phyloP scores from a whole-genome alignment of 768 basidiomycete species.

The Paxillus rubicundulus region DNA sequence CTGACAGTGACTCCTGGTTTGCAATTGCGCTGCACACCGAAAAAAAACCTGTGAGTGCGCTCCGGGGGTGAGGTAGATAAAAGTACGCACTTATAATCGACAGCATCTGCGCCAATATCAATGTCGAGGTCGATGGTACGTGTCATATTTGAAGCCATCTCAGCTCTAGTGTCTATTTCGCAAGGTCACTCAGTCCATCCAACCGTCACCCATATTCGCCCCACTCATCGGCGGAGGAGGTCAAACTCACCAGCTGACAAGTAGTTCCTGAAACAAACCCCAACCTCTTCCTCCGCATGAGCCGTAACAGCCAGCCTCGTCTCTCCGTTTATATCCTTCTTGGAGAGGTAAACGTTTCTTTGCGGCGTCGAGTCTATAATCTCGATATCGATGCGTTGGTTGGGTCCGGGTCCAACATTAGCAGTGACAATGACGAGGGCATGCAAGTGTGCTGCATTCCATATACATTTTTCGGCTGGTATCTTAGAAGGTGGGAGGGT shows the following conservation, averaged over 20 bases:
- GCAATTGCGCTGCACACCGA: constrained; percentile 78
- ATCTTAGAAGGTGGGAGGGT: constrained; percentile 65
- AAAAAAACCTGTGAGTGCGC: constrained; percentile 2
- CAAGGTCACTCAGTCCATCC: neutral
- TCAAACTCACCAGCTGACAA: constrained; percentile 65
- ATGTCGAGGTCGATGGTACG: constrained; percentile 90
- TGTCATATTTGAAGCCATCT: constrained; percentile 47
- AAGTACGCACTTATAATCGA: constrained; percentile 92
- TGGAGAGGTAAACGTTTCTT: constrained; percentile 88
- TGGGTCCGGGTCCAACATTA: constrained; percentile 72
- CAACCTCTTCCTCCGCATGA: constrained; percentile 90
- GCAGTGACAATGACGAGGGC: constrained; percentile 95
- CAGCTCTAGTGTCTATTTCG: constrained; percentile 43
- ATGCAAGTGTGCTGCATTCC: constrained; percentile 87
- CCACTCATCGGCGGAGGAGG: neutral
- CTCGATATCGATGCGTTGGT: constrained; percentile 90
- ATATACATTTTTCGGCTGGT: constrained; percentile 84
- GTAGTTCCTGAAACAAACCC: constrained; percentile 90
- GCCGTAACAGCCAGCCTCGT: constrained; percentile 92
- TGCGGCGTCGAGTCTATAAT: constrained; percentile 85
- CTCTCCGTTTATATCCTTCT: constrained; percentile 85
- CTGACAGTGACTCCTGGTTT: constrained; percentile 94
- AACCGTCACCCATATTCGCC: neutral
- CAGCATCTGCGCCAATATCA: constrained; percentile 97
- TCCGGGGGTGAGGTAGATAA: neutral